Percentiles rank a stretch among this genome's conserved stretches.
phyloP scores from a whole-genome alignment of 441 rosid species.

The Corymbia calophylla region DNA sequence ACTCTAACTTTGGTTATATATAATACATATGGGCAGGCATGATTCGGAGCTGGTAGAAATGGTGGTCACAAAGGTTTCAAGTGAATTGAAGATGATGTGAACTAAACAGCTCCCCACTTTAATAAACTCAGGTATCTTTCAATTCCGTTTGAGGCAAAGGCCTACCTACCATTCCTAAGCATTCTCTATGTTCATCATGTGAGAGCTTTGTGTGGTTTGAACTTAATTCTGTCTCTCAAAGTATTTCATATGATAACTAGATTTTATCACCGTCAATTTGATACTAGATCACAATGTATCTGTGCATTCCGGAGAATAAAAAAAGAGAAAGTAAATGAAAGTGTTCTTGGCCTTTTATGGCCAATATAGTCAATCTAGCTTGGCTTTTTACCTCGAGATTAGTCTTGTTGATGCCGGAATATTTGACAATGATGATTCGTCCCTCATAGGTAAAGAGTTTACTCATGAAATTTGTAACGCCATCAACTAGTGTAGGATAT shows the following conservation, averaged over 20 bases:
- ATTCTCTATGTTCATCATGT: not conserved
- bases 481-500: no score
- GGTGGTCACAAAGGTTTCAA: not conserved
- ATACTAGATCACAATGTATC: fast-evolving
- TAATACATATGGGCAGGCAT: not conserved
- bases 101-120: not conserved
- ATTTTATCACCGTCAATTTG: not conserved
- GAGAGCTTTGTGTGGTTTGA: no score
- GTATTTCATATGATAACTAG: no score
- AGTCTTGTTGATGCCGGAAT: no score
- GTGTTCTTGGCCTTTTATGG: not conserved
- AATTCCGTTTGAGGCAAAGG: not conserved
- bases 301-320: no score
- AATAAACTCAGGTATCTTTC: not conserved
- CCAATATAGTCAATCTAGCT: not conserved
- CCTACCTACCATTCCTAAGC: not conserved
- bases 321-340: no score
- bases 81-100: not conserved
- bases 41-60: no score
- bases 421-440: no score
- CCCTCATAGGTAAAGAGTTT: not conserved
- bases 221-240: not conserved
- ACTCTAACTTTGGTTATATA: not conserved
- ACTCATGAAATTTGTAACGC: not conserved
- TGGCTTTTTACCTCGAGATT: no score